Evolutionary conservation across 2,329 filamentous ascomycete species (phyloP).

Genomic region (Phaeosphaeria sp.): DNA sequence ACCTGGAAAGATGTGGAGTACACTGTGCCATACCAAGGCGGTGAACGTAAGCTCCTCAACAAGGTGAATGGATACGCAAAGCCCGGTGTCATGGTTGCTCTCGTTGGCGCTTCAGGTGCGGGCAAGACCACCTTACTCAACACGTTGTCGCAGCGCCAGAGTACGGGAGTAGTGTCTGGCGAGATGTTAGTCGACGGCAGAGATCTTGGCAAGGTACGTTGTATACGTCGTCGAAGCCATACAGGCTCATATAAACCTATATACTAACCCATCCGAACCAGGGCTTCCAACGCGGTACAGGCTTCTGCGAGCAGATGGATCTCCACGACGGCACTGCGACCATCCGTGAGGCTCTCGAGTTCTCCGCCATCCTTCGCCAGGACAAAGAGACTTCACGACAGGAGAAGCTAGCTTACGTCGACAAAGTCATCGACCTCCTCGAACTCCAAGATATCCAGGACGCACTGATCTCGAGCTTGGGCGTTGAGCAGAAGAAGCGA

Average conservation of each 20-base stretch:
- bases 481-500: slow-evolving; percentile 74
- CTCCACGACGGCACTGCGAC: slow-evolving; percentile 72
- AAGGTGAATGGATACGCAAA: slow-evolving; percentile 79
- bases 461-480: slow-evolving; percentile 68
- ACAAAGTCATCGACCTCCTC: slow-evolving; percentile 70
- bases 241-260: not conserved
- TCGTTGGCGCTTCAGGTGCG: slow-evolving; percentile 82
- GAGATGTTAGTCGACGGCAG: slow-evolving; percentile 76
- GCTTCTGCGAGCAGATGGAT: slow-evolving; percentile 76
- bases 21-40: slow-evolving; percentile 72
- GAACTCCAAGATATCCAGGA: slow-evolving; percentile 72
- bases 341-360: slow-evolving; percentile 72
- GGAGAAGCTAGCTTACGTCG: slow-evolving; percentile 72
- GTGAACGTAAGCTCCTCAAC: slow-evolving; percentile 69
- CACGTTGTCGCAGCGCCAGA: slow-evolving; percentile 76
- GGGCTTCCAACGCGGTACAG: slow-evolving; percentile 70
- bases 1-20: slow-evolving; percentile 61
- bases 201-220: slow-evolving; percentile 55
- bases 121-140: slow-evolving; percentile 86
- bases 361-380: slow-evolving; percentile 71
- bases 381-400: slow-evolving; percentile 59
- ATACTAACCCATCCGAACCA: slow-evolving; percentile 39
- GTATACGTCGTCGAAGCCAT: not conserved
- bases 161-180: slow-evolving; percentile 68
- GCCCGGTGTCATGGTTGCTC: slow-evolving; percentile 78